These are phyloP conservation scores for Calonectria henricotiae DNA, from an alignment of 2,329 filamentous ascomycete species.

Conservation along the genomic window DNA sequence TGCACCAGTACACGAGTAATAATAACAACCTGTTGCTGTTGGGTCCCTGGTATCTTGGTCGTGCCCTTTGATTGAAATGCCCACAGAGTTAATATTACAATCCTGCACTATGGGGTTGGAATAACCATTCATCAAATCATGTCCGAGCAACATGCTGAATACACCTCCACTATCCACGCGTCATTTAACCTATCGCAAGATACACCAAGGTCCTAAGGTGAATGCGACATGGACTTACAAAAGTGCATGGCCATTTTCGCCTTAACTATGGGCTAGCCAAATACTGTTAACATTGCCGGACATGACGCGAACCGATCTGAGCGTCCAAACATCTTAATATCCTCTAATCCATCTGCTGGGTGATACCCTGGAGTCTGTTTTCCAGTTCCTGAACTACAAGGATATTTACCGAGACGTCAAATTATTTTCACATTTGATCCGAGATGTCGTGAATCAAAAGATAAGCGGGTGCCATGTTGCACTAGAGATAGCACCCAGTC, in stretches of 20 bases:
- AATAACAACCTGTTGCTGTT: not conserved
- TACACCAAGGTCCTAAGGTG: not conserved
- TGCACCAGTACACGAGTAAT: not conserved
- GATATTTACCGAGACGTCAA: not conserved
- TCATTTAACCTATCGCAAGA: not conserved
- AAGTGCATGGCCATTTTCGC: not conserved
- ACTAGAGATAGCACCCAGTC: not conserved
- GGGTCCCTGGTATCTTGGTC: not conserved
- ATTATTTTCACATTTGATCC: not conserved
- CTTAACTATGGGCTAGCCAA: not conserved
- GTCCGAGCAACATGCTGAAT: constrained; percentile 11
- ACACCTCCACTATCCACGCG: not conserved
- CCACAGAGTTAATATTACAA: not conserved
- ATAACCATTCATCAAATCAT: not conserved
- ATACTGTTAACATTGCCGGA: not conserved
- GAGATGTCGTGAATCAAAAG: not conserved
- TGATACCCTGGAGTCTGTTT: not conserved
- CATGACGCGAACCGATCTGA: constrained; percentile 14
- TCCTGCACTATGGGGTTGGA: not conserved
- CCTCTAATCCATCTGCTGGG: not conserved
- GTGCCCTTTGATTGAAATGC: not conserved
- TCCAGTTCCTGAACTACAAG: not conserved
- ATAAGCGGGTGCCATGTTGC: not conserved
- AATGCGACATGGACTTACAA: not conserved
- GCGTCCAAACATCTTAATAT: not conserved